phyloP scores from a whole-genome alignment of 139 green algal genomes.

The Micractinium conductrix region DNA sequence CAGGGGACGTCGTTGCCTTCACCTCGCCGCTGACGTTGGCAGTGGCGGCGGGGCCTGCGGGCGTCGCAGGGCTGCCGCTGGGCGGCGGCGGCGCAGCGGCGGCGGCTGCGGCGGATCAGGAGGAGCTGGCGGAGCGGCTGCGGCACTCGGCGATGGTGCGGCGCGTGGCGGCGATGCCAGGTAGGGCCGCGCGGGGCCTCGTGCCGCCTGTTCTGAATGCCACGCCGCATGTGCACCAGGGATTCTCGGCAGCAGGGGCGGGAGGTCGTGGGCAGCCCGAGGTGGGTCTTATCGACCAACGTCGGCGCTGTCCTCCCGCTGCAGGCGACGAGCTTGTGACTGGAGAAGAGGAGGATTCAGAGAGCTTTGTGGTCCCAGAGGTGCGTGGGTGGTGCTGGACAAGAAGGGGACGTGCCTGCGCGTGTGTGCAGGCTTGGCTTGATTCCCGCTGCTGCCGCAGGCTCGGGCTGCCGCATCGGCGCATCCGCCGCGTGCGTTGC shows the following conservation, averaged over 20 bases:
- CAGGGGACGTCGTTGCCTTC: constrained; percentile 75
- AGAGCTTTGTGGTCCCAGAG: constrained; percentile 22
- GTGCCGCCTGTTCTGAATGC: too few species aligned
- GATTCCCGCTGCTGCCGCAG: not conserved
- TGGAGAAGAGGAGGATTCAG: constrained; percentile 27
- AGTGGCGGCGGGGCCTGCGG: constrained; percentile 29
- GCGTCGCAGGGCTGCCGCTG: not conserved
- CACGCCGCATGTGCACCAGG: too few species aligned
- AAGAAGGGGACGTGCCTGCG: not conserved
- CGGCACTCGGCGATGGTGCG: constrained; percentile 65
- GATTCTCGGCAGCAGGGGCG: too few species aligned
- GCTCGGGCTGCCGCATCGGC: too few species aligned
- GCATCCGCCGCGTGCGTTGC: too few species aligned
- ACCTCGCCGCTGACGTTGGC: constrained; percentile 7
- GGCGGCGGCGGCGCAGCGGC: constrained; percentile 18
- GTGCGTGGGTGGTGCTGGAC: too few species aligned
- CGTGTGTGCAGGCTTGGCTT: not conserved
- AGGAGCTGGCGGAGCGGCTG: not conserved
- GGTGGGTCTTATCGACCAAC: too few species aligned
- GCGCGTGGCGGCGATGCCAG: constrained; percentile 74
- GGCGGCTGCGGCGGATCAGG: not conserved
- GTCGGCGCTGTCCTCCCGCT: too few species aligned
- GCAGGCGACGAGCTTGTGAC: constrained; percentile 76
- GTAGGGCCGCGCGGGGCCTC: too few species aligned
- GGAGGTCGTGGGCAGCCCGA: too few species aligned